Percentiles rank a stretch among this genome's conserved stretches.
These are phyloP conservation scores for Kregervanrija fluxuum DNA, from an alignment of 805 yeast genomes.

Conservation along the genomic window DNA sequence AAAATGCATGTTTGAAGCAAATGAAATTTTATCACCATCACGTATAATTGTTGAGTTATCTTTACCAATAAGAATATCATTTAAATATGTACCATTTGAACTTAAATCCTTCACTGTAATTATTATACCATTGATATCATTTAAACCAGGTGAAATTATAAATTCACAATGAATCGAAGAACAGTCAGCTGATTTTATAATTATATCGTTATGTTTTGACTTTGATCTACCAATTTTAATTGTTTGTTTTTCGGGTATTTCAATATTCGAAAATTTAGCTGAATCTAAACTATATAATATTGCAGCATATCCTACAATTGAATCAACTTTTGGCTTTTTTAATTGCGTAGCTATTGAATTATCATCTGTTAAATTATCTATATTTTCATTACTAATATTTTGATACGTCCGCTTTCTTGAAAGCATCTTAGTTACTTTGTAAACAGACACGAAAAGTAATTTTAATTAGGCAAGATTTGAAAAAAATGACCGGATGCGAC, in stretches of 20 bases:
- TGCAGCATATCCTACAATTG: slow-evolving; percentile 5
- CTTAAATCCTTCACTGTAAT: slow-evolving; percentile 48
- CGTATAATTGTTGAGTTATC: slow-evolving; percentile 43
- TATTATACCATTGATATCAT: slow-evolving; percentile 31
- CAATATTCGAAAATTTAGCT: slow-evolving; percentile 2
- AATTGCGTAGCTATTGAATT: too few species aligned
- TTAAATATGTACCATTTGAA: slow-evolving; percentile 63
- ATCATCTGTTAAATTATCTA: too few species aligned
- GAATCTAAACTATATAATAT: slow-evolving; percentile 9
- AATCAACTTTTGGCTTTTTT: too few species aligned
- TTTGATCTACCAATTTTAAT: slow-evolving; percentile 23
- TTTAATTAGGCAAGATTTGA: too few species aligned
- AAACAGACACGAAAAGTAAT: too few species aligned
- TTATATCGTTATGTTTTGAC: slow-evolving; percentile 42
- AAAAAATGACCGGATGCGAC: too few species aligned
- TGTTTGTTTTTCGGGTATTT: slow-evolving; percentile 2
- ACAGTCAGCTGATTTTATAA: slow-evolving; percentile 40
- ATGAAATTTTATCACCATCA: slow-evolving; percentile 56
- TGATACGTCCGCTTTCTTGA: too few species aligned
- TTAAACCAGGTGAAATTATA: slow-evolving; percentile 22
- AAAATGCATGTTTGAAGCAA: slow-evolving; percentile 34
- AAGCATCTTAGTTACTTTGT: too few species aligned
- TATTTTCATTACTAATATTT: too few species aligned
- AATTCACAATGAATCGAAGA: slow-evolving; percentile 61
- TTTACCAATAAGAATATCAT: slow-evolving; percentile 45